Base-by-base conservation (phyloP, 129 eudicot genomes). In the Flaveria bidentis region DNA sequence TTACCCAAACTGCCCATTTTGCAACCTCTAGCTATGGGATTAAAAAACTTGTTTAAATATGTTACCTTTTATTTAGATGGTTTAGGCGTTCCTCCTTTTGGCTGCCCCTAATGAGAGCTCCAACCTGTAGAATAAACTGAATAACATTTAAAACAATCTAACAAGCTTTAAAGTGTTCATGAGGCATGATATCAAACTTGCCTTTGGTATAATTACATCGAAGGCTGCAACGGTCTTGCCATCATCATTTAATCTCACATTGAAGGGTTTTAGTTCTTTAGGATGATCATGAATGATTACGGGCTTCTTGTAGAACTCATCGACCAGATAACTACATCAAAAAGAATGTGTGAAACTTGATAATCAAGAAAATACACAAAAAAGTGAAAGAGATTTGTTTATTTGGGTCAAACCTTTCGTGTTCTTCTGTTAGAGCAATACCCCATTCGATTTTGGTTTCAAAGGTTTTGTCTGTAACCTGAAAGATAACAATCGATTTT, bases 171-270 rank as follows among this genome's bases (percentile, higher is more conserved):
- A 51, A 76, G 80, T 18, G 23, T 73, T 73, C 20, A 73, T 7
- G 16, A 57, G 53, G 23, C 42, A 14, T 9, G 12, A 26, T 63
- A 25, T 45, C 42, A 33, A 63, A 67, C 72, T 26, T 82, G 86
- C 98, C 96, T 85, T 93, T 39, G 98, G 98, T 68, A 93, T 56
- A 58, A 94, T 73, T 69, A 94, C 76, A 70, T 91, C 97, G 16
- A 88, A 94, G 62, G 98, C 67, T 72, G 96, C 90, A 70, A 85
- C 96, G 69, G 98, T 93, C 58, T 82, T 91, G 11, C 85, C 96
- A 77, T 93, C 98, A 67, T 88, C 91, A 41, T 91, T 91, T 67
- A 83, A 23, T 6, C 91, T 96, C 56, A 75, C 91, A 58, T 88
- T 77, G 67, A 94, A 94, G 30, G 97, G 97, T 80, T 86, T 89